A percentile compares a stretch with the other conserved stretches of the same genome.
Evolutionary conservation across 805 yeast genomes (phyloP).

Genomic region (Dipodascopsis tothii): DNA sequence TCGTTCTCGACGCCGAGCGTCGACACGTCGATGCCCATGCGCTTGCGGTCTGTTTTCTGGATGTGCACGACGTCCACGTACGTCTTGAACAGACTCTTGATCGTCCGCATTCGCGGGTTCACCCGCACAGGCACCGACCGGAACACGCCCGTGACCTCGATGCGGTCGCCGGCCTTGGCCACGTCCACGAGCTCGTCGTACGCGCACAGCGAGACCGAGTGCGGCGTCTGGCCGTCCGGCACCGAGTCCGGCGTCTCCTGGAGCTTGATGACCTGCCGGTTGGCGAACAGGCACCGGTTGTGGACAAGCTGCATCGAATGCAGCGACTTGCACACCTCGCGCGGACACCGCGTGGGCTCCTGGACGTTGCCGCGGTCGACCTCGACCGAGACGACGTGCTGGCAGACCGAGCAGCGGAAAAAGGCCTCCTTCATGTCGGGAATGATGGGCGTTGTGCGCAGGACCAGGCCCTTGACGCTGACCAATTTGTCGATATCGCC

Average conservation of each 20-base stretch:
- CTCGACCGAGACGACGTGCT: slow-evolving; percentile 83
- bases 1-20: slow-evolving; percentile 49
- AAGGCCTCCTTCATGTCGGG: slow-evolving; percentile 98
- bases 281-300: slow-evolving; percentile 87
- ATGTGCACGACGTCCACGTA: slow-evolving; percentile 91
- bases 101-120: slow-evolving; percentile 73
- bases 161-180: slow-evolving; percentile 92
- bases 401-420: slow-evolving; percentile 90
- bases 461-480: slow-evolving; percentile 79
- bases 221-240: slow-evolving; percentile 98
- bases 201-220: slow-evolving; percentile 84
- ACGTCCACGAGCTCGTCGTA: slow-evolving; percentile 93
- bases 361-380: slow-evolving; percentile 90
- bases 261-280: slow-evolving; percentile 85
- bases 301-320: slow-evolving; percentile 88
- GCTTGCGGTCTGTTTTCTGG: slow-evolving; percentile 71
- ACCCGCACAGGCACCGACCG: slow-evolving; percentile 87
- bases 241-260: slow-evolving; percentile 95
- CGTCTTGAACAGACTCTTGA: slow-evolving; percentile 81
- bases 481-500: slow-evolving; percentile 90
- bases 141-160: slow-evolving; percentile 92
- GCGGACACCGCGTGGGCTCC: slow-evolving; percentile 90
- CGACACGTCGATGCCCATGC: slow-evolving; percentile 72
- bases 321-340: slow-evolving; percentile 70
- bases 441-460: slow-evolving; percentile 81